Percentiles rank a stretch among this genome's conserved stretches.
These are phyloP conservation scores for Jatropha curcas DNA, from an alignment of 345 rosid species.

Conservation along the genomic window DNA sequence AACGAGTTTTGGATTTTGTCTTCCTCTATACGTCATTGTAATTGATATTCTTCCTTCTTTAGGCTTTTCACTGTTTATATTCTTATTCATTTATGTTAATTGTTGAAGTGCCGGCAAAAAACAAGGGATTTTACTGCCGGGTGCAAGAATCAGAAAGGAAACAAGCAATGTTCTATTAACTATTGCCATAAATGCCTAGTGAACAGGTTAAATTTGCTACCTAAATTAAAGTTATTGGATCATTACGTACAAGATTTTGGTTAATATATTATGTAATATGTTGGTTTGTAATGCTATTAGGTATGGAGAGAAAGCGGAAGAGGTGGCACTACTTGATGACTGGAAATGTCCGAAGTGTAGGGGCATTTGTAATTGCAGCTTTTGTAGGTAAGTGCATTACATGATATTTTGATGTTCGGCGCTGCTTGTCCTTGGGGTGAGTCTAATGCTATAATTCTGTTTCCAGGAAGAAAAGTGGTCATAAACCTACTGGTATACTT, in stretches of 20 bases:
- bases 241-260: neutral
- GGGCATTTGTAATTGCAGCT: slow-evolving; percentile 82
- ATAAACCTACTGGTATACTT: slow-evolving; percentile 67
- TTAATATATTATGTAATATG: neutral
- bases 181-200: slow-evolving; percentile 67
- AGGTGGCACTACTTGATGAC: slow-evolving; percentile 39
- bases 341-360: slow-evolving; percentile 89
- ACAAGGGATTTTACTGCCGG: slow-evolving; percentile 49
- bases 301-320: slow-evolving; percentile 69
- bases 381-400: slow-evolving; percentile 57
- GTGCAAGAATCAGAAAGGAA: slow-evolving; percentile 47
- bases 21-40: neutral
- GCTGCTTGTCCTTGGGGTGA: neutral
- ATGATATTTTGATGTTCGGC: neutral
- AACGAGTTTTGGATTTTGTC: neutral
- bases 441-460: slow-evolving; percentile 13
- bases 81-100: slow-evolving; percentile 16
- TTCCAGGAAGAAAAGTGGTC: slow-evolving; percentile 73
- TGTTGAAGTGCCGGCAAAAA: slow-evolving; percentile 78
- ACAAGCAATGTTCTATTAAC: slow-evolving; percentile 47
- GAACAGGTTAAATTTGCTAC: slow-evolving; percentile 54
- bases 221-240: neutral
- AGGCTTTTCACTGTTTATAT: neutral
- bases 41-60: neutral
- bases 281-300: slow-evolving; percentile 32